Evolutionary conservation across 768 basidiomycete genomes (phyloP).

Genomic region (Pseudohyphozyma bogoriensis): DNA sequence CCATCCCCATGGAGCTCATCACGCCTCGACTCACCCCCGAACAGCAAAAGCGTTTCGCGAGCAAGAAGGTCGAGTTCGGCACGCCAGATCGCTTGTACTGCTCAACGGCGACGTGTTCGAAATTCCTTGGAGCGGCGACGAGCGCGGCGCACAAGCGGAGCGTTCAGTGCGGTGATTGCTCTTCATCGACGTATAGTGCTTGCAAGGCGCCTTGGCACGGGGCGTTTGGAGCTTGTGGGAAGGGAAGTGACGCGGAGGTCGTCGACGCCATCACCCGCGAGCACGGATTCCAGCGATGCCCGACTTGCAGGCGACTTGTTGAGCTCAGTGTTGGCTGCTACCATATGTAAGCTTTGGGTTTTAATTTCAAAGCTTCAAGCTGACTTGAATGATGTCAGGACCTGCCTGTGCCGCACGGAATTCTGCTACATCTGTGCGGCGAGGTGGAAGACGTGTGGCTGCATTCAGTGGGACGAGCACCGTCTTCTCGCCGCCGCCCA

Average conservation of each 20-base stretch:
- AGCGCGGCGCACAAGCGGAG: neutral
- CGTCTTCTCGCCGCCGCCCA: conserved; percentile 43
- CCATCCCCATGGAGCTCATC: conserved; percentile 34
- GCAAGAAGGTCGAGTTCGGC: neutral
- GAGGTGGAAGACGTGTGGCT: conserved; percentile 54
- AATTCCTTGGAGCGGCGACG: conserved; percentile 1
- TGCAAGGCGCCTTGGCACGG: conserved; percentile 13
- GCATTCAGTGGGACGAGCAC: conserved; percentile 56
- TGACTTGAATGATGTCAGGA: conserved; percentile 28
- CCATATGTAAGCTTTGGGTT: conserved; percentile 43
- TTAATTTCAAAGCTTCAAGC: neutral
- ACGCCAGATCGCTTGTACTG: conserved; percentile 2
- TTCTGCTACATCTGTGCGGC: conserved; percentile 60
- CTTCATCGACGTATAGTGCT: neutral
- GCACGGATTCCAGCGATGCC: conserved; percentile 55
- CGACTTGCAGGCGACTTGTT: conserved; percentile 49
- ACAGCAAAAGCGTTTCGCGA: neutral
- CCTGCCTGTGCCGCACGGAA: conserved; percentile 46
- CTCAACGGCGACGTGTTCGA: neutral
- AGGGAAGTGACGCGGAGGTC: conserved; percentile 42
- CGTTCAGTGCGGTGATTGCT: neutral
- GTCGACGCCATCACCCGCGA: conserved; percentile 45
- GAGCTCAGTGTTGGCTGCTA: conserved; percentile 53
- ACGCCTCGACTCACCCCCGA: neutral
- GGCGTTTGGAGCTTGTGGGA: conserved; percentile 4